Base-by-base conservation (phyloP, 768 basidiomycete genomes). In the Hypholoma sublateritium region DNA sequence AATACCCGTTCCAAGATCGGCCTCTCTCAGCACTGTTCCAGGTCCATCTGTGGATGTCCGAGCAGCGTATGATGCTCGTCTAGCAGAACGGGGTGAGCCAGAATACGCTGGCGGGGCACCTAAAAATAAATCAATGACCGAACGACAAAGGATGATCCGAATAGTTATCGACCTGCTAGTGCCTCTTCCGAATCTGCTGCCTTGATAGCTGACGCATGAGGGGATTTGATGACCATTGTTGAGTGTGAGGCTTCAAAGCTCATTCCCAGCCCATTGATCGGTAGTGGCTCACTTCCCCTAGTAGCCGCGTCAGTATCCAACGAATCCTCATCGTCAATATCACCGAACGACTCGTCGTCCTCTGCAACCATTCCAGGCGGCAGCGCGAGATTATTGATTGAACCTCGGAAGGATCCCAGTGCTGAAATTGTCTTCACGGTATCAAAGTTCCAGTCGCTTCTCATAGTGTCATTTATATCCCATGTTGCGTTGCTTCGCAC, bases 371-470 rank as follows among this genome's bases (percentile, higher is more conserved):
- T 83, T 50, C 80, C 82, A 3, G 77, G 73, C 9, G 82, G 81
- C 72, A 82, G 77, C 4, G 65, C 60, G 21, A 90, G 72, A 64
- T 91, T 89, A 63, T 81, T 85, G 7, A 86, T 80, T 76, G 88
- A 86, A 55, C 82, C 87, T 49, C 86, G 83, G 67, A 88, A 85
- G 2, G 90, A 87, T 41, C 89, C 90, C 84, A 92, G 89, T 3
- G 87, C 84, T 25, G 85, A 80, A 8, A 82, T 76, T 4, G 88
- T 80, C 57, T 79, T 86, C 63, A 94, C 76, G 2, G 93, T 95
- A 64, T 95, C 95, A 69, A 98, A 98, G 69, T 91, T 93, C 97
- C 96, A 98, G 60, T 94, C 94, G 66, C 91, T 95, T 67, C 85
- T 83, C 72, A 96, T 80, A 1, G 94, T 93, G 44, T 81, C 84